A percentile compares a stretch with the other conserved stretches of the same genome.
Evolutionary conservation across 192 early-diverging fungal genomes (phyloP).

Genomic region (Backusella circina): DNA sequence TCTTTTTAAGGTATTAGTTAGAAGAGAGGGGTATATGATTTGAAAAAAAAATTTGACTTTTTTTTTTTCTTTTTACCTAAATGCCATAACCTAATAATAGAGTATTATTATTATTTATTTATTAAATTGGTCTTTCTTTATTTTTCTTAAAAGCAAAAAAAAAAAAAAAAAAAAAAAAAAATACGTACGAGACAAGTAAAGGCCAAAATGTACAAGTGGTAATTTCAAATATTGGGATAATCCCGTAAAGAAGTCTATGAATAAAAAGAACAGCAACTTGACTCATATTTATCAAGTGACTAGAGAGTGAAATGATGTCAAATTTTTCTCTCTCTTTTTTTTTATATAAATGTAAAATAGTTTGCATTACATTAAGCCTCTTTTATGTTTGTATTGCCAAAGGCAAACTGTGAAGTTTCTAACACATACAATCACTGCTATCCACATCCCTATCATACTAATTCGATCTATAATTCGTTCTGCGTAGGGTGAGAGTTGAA

Average conservation of each 20-base stretch:
- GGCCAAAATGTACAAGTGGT: conserved; percentile 30
- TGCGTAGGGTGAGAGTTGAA: conserved; percentile 25
- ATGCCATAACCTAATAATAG: conserved; percentile 1
- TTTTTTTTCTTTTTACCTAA: not conserved
- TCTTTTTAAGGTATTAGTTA: conserved; percentile 3
- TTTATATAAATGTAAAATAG: too few relatives aligned
- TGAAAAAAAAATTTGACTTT: too few relatives aligned
- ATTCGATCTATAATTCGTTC: conserved; percentile 25
- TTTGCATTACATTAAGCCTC: conserved; percentile 24
- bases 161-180: not conserved
- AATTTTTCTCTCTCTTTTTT: not conserved
- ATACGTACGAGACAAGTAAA: conserved; percentile 33
- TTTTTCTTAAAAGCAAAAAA: too few relatives aligned
- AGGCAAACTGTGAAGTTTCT: conserved; percentile 26
- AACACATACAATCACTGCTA: conserved; percentile 24
- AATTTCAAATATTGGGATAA: conserved; percentile 33
- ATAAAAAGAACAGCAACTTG: conserved; percentile 24
- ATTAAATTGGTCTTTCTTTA: not conserved
- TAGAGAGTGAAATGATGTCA: too few relatives aligned
- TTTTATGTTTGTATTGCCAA: conserved; percentile 23
- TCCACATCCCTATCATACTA: conserved; percentile 28
- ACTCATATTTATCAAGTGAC: conserved; percentile 25
- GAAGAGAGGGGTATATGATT: too few relatives aligned
- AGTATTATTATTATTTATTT: too few relatives aligned
- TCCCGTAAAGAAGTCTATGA: conserved; percentile 27